Base-by-base conservation (phyloP, 129 eudicot genomes). In the Arctium minus region DNA sequence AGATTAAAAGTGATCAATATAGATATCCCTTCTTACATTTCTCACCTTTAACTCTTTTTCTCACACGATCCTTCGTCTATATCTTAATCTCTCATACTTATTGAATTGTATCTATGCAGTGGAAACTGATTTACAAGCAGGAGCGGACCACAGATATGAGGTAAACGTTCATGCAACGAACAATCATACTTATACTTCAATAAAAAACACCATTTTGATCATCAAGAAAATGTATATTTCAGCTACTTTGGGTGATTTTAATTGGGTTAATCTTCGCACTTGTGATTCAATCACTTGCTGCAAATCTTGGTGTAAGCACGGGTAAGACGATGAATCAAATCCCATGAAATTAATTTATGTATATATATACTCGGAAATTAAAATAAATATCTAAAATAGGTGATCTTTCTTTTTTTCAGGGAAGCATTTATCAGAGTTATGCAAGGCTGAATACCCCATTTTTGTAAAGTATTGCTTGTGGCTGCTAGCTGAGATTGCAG, bases 391-490 rank as follows among this genome's bases (percentile, higher is more conserved):
- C n/a, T 64, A 75, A 35, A 53, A 36, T 3, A 8, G 22, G 12
- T 70, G 4, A 10, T 71, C 6, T 53, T 17, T 50, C 4, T 48
- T 13, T 39, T 27, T 29, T 78, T 42, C 86, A 94, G 98, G 98
- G 36, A 92, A 86, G 69, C 98, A 94, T 83, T 85, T 94, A 78
- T 62, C 98, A 60, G 98, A 94, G 79, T 73, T 86, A 72, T 94
- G 98, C 93, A 94, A 88, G 86, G 97, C 91, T 50, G 98, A 92
- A 90, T 94, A 94, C 81, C 98, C 98, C 0, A 31, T 70, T 32
- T 37, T 86, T 79, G 96, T 94, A 15, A 91, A 88, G 76, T 92
- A 92, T 71, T 92, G 97, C 37, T 76, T 94, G 12, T 94, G 98
- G 98, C 7, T 92, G 32, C 89, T 94, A 35, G 98, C 98, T 18